phyloP scores from a whole-genome alignment of 2,329 filamentous ascomycete species.

The Neofusicoccum umdonicola region DNA sequence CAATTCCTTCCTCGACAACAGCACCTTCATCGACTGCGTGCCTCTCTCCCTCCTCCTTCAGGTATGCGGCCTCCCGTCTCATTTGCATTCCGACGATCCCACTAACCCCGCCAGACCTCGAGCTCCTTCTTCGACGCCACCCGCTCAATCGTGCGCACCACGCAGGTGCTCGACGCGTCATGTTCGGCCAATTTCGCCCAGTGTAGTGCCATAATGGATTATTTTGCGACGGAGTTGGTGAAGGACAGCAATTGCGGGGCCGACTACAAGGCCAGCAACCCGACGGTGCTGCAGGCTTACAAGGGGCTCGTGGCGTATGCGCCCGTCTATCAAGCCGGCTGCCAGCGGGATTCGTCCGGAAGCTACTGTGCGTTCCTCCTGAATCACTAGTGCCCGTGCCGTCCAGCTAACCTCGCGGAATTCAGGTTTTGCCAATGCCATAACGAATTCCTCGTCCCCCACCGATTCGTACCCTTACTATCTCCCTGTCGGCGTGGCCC shows the following conservation, averaged over 20 bases:
- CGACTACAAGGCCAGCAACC: slow-evolving; percentile 68
- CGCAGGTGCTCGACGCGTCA: slow-evolving; percentile 73
- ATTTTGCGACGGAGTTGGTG: slow-evolving; percentile 65
- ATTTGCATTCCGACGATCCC: background rate
- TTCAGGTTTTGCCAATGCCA: slow-evolving; percentile 70
- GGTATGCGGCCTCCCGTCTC: slow-evolving; percentile 46
- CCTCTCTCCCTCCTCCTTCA: slow-evolving; percentile 81
- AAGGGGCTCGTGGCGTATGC: slow-evolving; percentile 74
- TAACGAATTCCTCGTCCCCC: slow-evolving; percentile 66
- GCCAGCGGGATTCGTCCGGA: slow-evolving; percentile 65
- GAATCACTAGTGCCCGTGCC: slow-evolving; percentile 13
- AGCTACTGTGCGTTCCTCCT: slow-evolving; percentile 60
- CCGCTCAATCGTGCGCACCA: slow-evolving; percentile 68
- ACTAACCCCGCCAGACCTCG: slow-evolving; percentile 61
- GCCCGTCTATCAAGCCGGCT: slow-evolving; percentile 75
- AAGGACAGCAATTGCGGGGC: slow-evolving; percentile 63
- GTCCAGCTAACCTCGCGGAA: slow-evolving; percentile 13
- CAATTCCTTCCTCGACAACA: slow-evolving; percentile 61
- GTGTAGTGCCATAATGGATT: slow-evolving; percentile 65
- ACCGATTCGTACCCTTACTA: slow-evolving; percentile 81
- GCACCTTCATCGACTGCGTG: slow-evolving; percentile 70
- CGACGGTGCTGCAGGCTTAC: slow-evolving; percentile 71
- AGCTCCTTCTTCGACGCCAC: slow-evolving; percentile 78
- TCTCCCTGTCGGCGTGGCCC: slow-evolving; percentile 70
- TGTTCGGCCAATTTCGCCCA: slow-evolving; percentile 65